Base-by-base conservation (phyloP, 352 stramenopile species). In the Elongisporangium undulatum region DNA sequence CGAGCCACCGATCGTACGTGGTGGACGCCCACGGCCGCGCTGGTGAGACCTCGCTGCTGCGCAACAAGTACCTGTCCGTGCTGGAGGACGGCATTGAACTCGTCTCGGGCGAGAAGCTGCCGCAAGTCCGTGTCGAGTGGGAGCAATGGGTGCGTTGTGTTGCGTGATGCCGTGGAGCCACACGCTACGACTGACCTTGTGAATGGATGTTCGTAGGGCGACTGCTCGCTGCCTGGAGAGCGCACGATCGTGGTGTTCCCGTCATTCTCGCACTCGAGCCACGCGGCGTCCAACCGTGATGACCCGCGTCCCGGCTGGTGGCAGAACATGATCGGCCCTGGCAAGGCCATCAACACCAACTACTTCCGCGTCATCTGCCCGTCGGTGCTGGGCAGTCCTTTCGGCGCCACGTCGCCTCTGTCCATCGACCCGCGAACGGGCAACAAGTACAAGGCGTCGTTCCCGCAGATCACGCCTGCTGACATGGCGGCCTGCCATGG, bases 281-380 rank as follows among this genome's bases (percentile, higher is more conserved):
- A 95, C 55, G 85, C 80, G 10, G 87, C 84, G 41, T 92, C 85
- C 9, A 93, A 94, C 69, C 78, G 79, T 9, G 82, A 90, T 48
- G 82, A 92, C 58, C 79, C 84, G 8, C 73, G 85, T 15, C 82
- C 85, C 0, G 88, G 86, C 9, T 96, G 88, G 88, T 96, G 88
- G 88, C 71, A 94, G 58, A 89, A 92, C 67, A 91, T 95, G 77
- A 80, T 96, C 24, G 88, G 88, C 20, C 86, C 85, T 7, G 84
- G 85, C 49, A 89, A 90, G 53, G 80, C 80, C 58, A 93, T 95
- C 68, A 92, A 94, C 70, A 96, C 85, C 61, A 93, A 87, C 20
- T 89, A 82, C 69, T 96, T 95, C 56, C 85, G 84, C 45, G 87
- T 96, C 34, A 94, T 96, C 56, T 94, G 83, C 51, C 78, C 85